Percentiles rank a stretch among this genome's conserved stretches.
phyloP scores from a whole-genome alignment of 2,329 filamentous ascomycete genomes.

The Penicillium sp. region DNA sequence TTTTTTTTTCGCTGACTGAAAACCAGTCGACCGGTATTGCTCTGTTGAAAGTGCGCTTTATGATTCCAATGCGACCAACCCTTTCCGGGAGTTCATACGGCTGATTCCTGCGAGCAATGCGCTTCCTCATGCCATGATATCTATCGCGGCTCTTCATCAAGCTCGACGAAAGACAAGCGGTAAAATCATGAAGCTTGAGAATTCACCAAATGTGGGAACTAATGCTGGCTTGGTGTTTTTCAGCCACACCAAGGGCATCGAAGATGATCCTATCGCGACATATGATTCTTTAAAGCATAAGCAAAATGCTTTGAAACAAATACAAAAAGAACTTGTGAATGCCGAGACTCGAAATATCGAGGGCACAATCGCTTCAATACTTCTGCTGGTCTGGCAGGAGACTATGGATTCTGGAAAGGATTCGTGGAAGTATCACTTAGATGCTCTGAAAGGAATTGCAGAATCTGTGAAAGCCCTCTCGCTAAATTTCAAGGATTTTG shows the following conservation, averaged over 20 bases:
- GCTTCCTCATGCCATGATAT: slow-evolving; percentile 16
- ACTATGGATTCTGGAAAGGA: slow-evolving; percentile 16
- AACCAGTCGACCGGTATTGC: slow-evolving; percentile 17
- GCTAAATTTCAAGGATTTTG: background rate
- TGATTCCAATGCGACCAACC: slow-evolving; percentile 7
- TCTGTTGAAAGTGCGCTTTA: slow-evolving; percentile 17
- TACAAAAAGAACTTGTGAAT: slow-evolving; percentile 4
- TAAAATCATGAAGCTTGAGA: background rate
- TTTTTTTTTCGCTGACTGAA: background rate
- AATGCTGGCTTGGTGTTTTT: background rate
- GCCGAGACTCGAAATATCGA: background rate
- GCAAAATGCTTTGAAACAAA: slow-evolving; percentile 11
- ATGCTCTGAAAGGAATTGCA: slow-evolving; percentile 10
- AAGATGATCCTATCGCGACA: background rate
- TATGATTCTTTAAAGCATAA: slow-evolving; percentile 11
- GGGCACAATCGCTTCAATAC: slow-evolving; percentile 12
- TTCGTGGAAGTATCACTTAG: slow-evolving; percentile 18
- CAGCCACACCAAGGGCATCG: background rate
- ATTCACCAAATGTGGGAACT: background rate
- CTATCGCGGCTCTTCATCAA: slow-evolving; percentile 16
- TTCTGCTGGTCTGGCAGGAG: slow-evolving; percentile 16
- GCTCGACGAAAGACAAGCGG: background rate
- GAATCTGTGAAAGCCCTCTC: background rate
- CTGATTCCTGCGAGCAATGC: slow-evolving; percentile 15
- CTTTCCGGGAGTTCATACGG: slow-evolving; percentile 19